These are phyloP conservation scores for Aspergillus latus DNA, from an alignment of 2,329 filamentous ascomycete species.

Conservation along the genomic window DNA sequence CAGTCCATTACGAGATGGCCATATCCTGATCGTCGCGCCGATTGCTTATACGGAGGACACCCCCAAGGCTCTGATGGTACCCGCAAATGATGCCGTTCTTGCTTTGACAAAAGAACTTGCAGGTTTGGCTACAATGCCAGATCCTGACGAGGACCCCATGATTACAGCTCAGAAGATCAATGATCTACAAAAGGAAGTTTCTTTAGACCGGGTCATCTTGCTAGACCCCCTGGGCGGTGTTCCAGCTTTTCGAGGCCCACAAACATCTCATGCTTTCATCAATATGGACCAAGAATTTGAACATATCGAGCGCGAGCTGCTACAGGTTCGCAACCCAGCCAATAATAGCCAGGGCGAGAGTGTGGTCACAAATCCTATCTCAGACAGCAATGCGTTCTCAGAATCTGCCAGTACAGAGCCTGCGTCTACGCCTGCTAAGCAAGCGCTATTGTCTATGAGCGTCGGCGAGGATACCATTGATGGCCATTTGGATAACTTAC, in stretches of 20 bases:
- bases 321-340: conserved; percentile 27
- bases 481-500: conserved; percentile 68
- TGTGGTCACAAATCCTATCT: conserved; percentile 20
- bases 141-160: conserved; percentile 46
- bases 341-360: conserved; percentile 8
- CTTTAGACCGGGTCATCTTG: conserved; percentile 81
- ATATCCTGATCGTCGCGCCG: conserved; percentile 69
- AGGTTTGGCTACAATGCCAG: conserved; percentile 57
- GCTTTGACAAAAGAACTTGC: conserved; percentile 75
- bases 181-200: conserved; percentile 54
- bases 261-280: conserved; percentile 76
- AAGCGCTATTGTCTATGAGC: conserved; percentile 12
- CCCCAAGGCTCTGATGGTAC: conserved; percentile 50
- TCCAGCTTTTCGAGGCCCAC: conserved; percentile 61
- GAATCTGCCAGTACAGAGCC: conserved; percentile 40
- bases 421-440: conserved; percentile 24
- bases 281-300: conserved; percentile 90
- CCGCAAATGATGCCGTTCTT: conserved; percentile 66
- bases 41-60: conserved; percentile 59
- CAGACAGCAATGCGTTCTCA: conserved; percentile 46
- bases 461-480: conserved; percentile 29
- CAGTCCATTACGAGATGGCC: conserved; percentile 64
- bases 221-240: conserved; percentile 85
- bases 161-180: conserved; percentile 41
- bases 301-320: conserved; percentile 64